phyloP scores from a whole-genome alignment of 176 grass and related monocot species.

The Triticum turgidum region DNA sequence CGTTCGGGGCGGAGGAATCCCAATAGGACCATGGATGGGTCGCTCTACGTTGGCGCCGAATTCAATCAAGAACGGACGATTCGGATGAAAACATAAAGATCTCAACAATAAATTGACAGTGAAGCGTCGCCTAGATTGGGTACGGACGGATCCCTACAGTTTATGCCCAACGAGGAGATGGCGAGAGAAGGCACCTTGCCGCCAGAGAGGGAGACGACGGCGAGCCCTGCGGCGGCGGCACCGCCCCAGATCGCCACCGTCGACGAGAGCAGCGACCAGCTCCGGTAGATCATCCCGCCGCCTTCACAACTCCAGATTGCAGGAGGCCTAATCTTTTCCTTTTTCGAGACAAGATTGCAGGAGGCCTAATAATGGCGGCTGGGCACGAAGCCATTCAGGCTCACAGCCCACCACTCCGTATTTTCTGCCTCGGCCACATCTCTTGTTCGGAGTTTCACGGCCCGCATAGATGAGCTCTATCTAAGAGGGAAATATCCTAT shows the following conservation, averaged over 20 bases:
- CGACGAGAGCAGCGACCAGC: constrained; percentile 64
- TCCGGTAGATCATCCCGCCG: constrained; percentile 54
- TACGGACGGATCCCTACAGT: not conserved
- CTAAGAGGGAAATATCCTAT: too few species aligned
- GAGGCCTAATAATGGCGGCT: too few species aligned
- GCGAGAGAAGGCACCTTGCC: constrained; percentile 47
- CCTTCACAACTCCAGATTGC: not conserved
- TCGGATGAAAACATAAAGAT: not conserved
- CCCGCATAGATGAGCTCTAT: too few species aligned
- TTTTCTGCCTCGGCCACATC: too few species aligned
- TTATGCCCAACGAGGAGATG: not conserved
- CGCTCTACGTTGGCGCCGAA: not conserved
- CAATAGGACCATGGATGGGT: not conserved
- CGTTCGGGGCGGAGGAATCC: not conserved
- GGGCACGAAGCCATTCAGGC: too few species aligned
- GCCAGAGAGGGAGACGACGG: constrained; percentile 40
- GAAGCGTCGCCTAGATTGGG: not conserved
- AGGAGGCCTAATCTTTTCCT: too few species aligned
- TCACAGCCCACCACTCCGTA: too few species aligned
- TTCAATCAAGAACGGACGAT: not conserved
- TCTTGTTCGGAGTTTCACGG: too few species aligned
- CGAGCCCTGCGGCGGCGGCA: constrained; percentile 35
- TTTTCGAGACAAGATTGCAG: too few species aligned
- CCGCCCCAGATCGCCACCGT: constrained; percentile 50
- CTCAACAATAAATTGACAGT: too few species aligned